Percentiles rank a stretch among this genome's conserved stretches.
Conservation (phyloP, 106 monocot genomes). For the Dioscorea zingiberensis region DNA sequence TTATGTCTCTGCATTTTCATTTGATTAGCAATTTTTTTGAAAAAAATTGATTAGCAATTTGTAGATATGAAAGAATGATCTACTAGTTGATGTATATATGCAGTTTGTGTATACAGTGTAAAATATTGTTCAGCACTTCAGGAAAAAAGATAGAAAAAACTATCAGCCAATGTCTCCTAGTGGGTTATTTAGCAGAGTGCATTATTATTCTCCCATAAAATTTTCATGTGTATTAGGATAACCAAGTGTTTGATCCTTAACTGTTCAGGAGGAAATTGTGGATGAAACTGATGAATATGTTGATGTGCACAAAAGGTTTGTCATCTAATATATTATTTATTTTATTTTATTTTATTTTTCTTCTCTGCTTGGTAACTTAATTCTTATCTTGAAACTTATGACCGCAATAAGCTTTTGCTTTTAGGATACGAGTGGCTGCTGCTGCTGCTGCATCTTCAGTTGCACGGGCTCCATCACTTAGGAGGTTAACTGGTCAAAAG, state of each 20-base stretch:
- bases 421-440: constrained; percentile 96
- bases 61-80: too few relatives aligned
- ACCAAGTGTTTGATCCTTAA: neutral
- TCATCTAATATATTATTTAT: neutral
- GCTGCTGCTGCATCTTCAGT: constrained; percentile 91
- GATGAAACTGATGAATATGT: constrained; percentile 99
- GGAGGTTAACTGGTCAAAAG: constrained; percentile 71
- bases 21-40: too few relatives aligned
- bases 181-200: neutral
- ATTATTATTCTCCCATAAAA: neutral
- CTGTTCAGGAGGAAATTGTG: constrained; percentile 90
- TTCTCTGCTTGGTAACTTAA: neutral
- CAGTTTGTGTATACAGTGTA: neutral
- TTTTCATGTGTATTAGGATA: too few relatives aligned
- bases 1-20: too few relatives aligned
- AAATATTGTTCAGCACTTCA: neutral
- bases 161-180: neutral
- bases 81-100: too few relatives aligned
- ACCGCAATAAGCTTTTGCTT: too few relatives aligned
- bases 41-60: too few relatives aligned
- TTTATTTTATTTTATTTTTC: neutral
- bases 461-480: constrained; percentile 83
- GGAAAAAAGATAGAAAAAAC: neutral
- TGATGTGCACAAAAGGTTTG: constrained; percentile 95
- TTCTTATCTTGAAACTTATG: neutral